Base-by-base conservation (phyloP, 805 yeast genomes). In the Phaffomyces thermotolerans region DNA sequence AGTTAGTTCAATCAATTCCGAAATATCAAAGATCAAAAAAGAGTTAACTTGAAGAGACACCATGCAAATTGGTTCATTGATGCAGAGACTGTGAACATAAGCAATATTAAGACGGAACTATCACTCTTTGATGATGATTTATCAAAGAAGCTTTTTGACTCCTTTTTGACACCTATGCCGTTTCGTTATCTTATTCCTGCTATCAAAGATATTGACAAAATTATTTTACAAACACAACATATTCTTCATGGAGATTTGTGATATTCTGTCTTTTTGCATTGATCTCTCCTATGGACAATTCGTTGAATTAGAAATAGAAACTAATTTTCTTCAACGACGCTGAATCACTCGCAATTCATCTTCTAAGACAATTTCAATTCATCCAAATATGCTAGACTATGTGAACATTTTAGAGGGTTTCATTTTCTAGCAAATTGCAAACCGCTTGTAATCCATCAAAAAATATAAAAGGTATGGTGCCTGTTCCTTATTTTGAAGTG, bases 381-480 rank as follows among this genome's bases (percentile, higher is more conserved):
- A 12, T 13, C 15, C 32, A 29, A 29, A 29, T 14, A 29, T 29
- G 14, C 15, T 29, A 29, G 32, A 29, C 6, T 13, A 29, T 29
- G 14, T 13, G 6, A 29, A 29, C 12, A 29, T 29, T 2, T 29
- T 29, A 29, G 15, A 29, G 15, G 32, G 32, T 14, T 29, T 29
- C 32, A 29, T 29, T 10, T 29, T 12, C 14, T 14, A 8, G 6
- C 32, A 29, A 29, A 14, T 14, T 29, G 15, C 32, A 10, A 13
- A 29, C 5, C 31, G 4, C n/a, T 29, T 78, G 81, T 41, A 89
- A 91, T 60, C 97, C 98, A 13, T 76, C 84, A 39, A 78, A 84
- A 30, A 78, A 82, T 53, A 66, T 74, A 24, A 72, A 76, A 40
- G 99, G 99, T 1, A 76, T 85, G 76, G 98, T 93, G 1, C 98